Evolutionary conservation across 2,329 filamentous ascomycete genomes (phyloP).

Genomic region (Boeremia exigua): DNA sequence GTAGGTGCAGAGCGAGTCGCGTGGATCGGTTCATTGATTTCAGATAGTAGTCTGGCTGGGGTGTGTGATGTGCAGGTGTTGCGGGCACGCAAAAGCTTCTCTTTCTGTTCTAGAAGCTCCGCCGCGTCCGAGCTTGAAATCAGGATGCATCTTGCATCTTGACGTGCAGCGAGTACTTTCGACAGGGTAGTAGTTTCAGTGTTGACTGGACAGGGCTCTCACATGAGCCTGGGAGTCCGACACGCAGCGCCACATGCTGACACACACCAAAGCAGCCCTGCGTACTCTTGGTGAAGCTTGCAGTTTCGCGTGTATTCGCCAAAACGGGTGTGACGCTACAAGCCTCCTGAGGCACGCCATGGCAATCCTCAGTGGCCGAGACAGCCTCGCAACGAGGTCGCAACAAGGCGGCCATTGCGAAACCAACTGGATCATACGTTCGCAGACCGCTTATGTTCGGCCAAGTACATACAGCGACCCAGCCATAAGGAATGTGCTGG

Average conservation of each 20-base stretch:
- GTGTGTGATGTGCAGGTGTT: background rate
- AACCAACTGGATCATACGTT: slow-evolving; percentile 8
- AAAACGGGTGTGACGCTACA: background rate
- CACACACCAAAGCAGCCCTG: background rate
- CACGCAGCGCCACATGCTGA: background rate
- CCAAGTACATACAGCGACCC: slow-evolving; percentile 11
- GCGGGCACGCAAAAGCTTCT: slow-evolving; percentile 4
- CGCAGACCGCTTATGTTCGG: slow-evolving; percentile 15
- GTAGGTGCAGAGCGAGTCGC: background rate
- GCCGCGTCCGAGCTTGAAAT: slow-evolving; percentile 5
- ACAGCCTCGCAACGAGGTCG: slow-evolving; percentile 13
- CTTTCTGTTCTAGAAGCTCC: slow-evolving; percentile 16
- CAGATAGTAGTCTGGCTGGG: background rate
- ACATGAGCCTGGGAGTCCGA: background rate
- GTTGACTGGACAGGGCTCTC: background rate
- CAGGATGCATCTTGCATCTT: background rate
- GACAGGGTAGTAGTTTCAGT: background rate
- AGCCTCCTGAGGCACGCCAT: slow-evolving; percentile 1
- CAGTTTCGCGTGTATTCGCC: background rate
- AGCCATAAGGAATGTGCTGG: slow-evolving; percentile 12
- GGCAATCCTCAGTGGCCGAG: background rate
- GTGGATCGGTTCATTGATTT: slow-evolving; percentile 5
- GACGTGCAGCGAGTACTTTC: background rate
- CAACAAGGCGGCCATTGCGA: slow-evolving; percentile 11
- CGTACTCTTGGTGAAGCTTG: slow-evolving; percentile 1